phyloP scores from a whole-genome alignment of 495 filamentous ascomycete species.

The Elaphomyces granulatus region DNA sequence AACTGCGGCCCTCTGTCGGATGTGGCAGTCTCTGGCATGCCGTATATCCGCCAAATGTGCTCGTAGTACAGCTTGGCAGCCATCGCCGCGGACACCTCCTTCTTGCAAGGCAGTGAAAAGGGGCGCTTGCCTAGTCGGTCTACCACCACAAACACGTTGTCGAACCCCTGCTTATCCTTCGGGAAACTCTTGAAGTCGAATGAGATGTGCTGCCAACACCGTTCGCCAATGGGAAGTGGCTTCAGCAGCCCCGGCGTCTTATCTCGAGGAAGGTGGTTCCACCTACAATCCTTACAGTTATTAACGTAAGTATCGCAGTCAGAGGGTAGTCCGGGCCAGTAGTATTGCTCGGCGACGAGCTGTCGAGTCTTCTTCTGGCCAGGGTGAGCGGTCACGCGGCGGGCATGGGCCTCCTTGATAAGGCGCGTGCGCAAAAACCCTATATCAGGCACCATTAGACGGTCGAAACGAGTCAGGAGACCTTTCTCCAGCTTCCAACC shows the following conservation, averaged over 20 bases:
- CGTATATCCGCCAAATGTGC: too few relatives aligned
- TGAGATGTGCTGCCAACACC: constrained; percentile 11
- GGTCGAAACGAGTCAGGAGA: background rate
- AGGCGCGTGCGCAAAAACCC: background rate
- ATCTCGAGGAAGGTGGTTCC: constrained; percentile 1
- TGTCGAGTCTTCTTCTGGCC: constrained; percentile 1
- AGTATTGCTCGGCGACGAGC: background rate
- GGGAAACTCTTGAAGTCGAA: constrained; percentile 9
- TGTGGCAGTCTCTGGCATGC: too few relatives aligned
- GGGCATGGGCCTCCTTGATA: constrained; percentile 3
- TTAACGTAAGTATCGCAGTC: background rate
- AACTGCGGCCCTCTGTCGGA: constrained; percentile 13
- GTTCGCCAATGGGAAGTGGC: constrained; percentile 8
- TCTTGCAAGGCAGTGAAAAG: constrained; percentile 6
- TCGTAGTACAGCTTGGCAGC: too few relatives aligned
- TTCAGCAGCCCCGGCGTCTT: constrained; percentile 8
- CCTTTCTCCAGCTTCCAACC: background rate
- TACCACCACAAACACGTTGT: constrained; percentile 6
- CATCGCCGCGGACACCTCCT: constrained; percentile 3
- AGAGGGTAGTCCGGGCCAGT: background rate
- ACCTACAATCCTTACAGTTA: background rate
- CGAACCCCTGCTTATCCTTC: background rate
- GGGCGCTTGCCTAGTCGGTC: constrained; percentile 6
- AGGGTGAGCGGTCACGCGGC: constrained; percentile 1
- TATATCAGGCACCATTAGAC: background rate